Percentiles rank a stretch among this genome's conserved stretches.
These are phyloP conservation scores for Tephrocybe sp. DNA, from an alignment of 768 basidiomycete genomes.

Conservation along the genomic window DNA sequence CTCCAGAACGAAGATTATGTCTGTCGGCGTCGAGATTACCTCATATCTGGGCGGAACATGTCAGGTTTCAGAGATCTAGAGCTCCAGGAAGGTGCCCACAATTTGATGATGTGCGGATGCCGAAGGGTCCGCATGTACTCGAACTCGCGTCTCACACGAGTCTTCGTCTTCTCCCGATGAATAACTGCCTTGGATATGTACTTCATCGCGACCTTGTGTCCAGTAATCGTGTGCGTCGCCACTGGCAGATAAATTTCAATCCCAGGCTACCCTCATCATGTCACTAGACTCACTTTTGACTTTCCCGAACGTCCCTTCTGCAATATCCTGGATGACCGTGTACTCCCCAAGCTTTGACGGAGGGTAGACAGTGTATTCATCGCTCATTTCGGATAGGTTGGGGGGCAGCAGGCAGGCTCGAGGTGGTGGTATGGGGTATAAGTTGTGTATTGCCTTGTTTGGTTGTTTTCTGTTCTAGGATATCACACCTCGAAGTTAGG, in stretches of 20 bases:
- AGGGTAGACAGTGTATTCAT: conserved; percentile 38
- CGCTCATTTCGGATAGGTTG: conserved; percentile 28
- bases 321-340: conserved; percentile 82
- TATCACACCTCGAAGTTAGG: neutral
- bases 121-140: conserved; percentile 94
- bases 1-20: conserved; percentile 98
- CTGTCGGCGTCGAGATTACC: conserved; percentile 89
- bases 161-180: conserved; percentile 87
- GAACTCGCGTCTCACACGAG: conserved; percentile 90
- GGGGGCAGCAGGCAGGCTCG: conserved; percentile 19
- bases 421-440: conserved; percentile 32
- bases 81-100: conserved; percentile 52
- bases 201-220: conserved; percentile 97
- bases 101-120: conserved; percentile 97
- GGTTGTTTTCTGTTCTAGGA: conserved; percentile 7
- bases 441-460: conserved; percentile 21
- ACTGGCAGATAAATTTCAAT: conserved; percentile 46
- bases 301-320: conserved; percentile 97
- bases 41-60: conserved; percentile 57
- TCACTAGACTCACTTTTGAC: conserved; percentile 80
- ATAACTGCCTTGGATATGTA: conserved; percentile 95
- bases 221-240: conserved; percentile 92
- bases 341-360: conserved; percentile 89
- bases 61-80: conserved; percentile 12
- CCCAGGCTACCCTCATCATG: neutral